phyloP scores from a whole-genome alignment of 495 filamentous ascomycete species.

The Sordaria brevicollis region DNA sequence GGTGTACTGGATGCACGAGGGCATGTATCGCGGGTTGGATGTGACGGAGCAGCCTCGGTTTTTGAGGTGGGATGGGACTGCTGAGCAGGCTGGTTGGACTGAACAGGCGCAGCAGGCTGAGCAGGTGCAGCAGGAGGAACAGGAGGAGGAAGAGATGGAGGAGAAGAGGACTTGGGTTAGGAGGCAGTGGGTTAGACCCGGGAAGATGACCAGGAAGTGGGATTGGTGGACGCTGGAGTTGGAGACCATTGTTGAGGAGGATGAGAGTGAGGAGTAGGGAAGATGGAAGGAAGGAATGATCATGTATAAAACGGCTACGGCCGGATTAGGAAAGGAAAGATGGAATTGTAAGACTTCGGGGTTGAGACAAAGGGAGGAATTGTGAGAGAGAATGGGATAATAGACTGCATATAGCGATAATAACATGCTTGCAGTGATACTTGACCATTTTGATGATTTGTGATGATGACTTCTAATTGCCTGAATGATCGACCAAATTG shows the following conservation, averaged over 20 bases:
- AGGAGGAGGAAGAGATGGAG: background rate
- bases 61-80: no score
- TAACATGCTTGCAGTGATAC: background rate
- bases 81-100: no score
- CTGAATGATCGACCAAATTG: background rate
- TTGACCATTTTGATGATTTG: background rate
- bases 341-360: background rate
- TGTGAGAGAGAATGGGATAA: background rate
- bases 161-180: background rate
- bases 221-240: background rate
- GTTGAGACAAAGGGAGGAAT: background rate
- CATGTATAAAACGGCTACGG: background rate
- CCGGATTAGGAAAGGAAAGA: background rate
- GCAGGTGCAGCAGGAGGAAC: no score
- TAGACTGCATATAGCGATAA: background rate
- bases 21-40: background rate
- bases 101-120: no score
- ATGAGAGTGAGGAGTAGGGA: background rate
- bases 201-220: background rate
- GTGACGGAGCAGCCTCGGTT: no score
- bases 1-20: background rate
- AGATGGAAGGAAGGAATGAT: background rate
- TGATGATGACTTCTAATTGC: background rate
- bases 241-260: background rate
- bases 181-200: background rate